Evolutionary conservation across 108 stramenopile genomes (phyloP), one percentile per base, ranked within the genome.

Genomic region (Conticribra weissflogii): DNA sequence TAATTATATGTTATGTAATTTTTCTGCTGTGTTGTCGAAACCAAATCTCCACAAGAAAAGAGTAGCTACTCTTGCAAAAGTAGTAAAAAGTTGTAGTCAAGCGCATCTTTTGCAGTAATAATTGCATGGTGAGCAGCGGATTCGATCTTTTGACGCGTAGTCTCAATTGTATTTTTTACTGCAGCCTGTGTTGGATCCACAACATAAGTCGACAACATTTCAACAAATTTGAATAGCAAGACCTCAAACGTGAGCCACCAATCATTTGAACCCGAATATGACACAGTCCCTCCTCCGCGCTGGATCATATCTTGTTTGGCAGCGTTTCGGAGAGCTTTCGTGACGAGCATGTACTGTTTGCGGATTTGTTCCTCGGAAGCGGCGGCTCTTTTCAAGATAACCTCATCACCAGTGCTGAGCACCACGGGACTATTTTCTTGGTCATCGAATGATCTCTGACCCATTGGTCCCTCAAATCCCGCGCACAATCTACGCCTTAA

Each of bases 31-130:
- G n/a, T n/a, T n/a, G n/a, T n/a, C n/a, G 18, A 51, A 21, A 5
- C 50, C 19, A 5, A 51, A 51, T 19, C 4, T 51, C 50, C 12
- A 51, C 19, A 4, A 9, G 3, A 57, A 17, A 4, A 5, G 12
- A 46, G 44, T 51, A 33, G 12, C 27, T 66, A 77, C 54, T 77
- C 71, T 32, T 77, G 76, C 44, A 77, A 25, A 32, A 72, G 64
- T 17, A 72, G 22, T 47, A 72, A 45, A 30, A 77, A 77, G 19
- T 71, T 63, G 34, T 77, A 77, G 45, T 77, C 71, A 27, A 77
- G 19, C 14, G 74, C 66, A 77, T 77, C 76, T 19, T 70, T n/a
- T 31, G 76, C 76, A 30, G 64, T 77, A 21, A 77, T 54, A 8
- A 77, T 51, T 21, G 76, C 70, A 60, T 77, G 63, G n/a, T 70